phyloP scores from a whole-genome alignment of 2,329 filamentous ascomycete genomes.

The Paraphaeosphaeria minitans region DNA sequence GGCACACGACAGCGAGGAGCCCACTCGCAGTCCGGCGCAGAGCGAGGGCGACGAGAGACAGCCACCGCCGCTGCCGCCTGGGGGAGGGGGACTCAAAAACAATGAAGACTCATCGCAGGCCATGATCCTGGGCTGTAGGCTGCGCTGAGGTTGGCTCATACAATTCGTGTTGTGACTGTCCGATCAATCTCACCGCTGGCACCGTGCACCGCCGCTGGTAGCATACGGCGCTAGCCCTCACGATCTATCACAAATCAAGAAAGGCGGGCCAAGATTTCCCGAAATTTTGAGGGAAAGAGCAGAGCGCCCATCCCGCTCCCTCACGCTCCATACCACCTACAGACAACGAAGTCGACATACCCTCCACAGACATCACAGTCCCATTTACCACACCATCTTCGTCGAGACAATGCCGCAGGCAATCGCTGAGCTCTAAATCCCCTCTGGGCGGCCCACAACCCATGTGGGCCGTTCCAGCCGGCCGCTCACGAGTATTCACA shows the following conservation, averaged over 20 bases:
- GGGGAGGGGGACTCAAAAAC: neutral
- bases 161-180: conserved; percentile 17
- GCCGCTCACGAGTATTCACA: conserved; percentile 77
- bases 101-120: neutral
- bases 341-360: conserved; percentile 49
- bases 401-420: conserved; percentile 56
- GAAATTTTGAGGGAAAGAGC: conserved; percentile 18
- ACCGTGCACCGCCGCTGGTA: conserved; percentile 31
- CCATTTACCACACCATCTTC: conserved; percentile 41
- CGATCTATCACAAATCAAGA: neutral
- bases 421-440: conserved; percentile 76
- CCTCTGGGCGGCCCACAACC: conserved; percentile 71
- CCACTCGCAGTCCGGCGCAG: neutral
- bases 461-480: conserved; percentile 73
- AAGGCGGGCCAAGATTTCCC: conserved; percentile 25
- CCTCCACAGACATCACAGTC: conserved; percentile 23
- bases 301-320: conserved; percentile 17
- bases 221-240: conserved; percentile 19
- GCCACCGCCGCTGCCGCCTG: neutral
- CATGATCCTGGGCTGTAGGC: conserved; percentile 2
- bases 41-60: no score
- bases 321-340: conserved; percentile 39
- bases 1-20: conserved; percentile 14
- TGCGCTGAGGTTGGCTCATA: neutral
- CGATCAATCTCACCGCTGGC: conserved; percentile 13